Conservation (phyloP, 2,329 filamentous ascomycete genomes). For the Hyphodiscus sp. region DNA sequence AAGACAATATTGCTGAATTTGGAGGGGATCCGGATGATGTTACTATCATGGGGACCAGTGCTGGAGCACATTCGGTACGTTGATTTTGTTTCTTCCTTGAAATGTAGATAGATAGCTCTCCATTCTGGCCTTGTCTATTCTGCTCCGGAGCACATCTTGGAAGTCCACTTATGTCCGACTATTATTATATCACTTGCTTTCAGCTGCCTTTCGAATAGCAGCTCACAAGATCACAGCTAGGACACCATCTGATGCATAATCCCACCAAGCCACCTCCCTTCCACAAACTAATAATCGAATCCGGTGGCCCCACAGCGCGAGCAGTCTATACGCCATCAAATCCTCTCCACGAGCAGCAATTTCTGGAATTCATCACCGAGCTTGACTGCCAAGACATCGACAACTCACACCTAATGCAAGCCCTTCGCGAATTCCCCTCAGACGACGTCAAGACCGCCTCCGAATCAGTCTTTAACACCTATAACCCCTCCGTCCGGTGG, state of each 20-base stretch:
- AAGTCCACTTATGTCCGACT: conserved; percentile 8
- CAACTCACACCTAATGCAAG: conserved; percentile 42
- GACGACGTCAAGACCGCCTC: conserved; percentile 36
- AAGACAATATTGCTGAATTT: conserved; percentile 51
- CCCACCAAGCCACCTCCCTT: conserved; percentile 37
- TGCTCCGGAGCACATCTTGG: conserved; percentile 7
- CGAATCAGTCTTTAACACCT: conserved; percentile 37
- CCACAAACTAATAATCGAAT: conserved; percentile 49
- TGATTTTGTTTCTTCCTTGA: background rate
- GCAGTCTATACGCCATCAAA: conserved; percentile 48
- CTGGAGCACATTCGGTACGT: conserved; percentile 54
- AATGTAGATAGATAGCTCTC: background rate
- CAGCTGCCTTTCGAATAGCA: conserved; percentile 6
- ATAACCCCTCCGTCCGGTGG: conserved; percentile 44
- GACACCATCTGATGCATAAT: conserved; percentile 57
- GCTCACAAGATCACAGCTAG: conserved; percentile 40
- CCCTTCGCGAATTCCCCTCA: conserved; percentile 41
- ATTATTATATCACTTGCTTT: background rate
- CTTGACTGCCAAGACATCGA: conserved; percentile 42
- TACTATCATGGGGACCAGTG: conserved; percentile 55
- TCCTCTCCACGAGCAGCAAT: conserved; percentile 49
- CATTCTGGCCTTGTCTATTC: background rate
- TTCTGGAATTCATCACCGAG: conserved; percentile 45
- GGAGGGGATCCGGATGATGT: conserved; percentile 53
- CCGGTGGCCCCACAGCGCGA: conserved; percentile 48